Evolutionary conservation across 345 rosid genomes (phyloP).

Genomic region (Pelargonium nanum): DNA sequence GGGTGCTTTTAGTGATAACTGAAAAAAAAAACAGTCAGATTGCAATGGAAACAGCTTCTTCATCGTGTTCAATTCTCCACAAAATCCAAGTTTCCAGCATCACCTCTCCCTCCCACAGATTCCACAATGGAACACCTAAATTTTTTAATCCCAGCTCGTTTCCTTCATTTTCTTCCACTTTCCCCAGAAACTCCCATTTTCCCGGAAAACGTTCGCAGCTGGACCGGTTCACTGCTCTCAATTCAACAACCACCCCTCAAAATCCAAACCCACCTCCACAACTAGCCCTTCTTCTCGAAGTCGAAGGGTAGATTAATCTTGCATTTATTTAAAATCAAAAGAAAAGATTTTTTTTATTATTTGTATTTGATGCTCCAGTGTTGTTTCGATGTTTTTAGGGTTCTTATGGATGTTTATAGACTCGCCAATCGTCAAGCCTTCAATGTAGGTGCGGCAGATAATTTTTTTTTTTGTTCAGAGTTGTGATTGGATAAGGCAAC

Average conservation of each 20-base stretch:
- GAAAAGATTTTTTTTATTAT: neutral
- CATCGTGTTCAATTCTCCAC: neutral
- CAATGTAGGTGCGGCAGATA: conserved; percentile 49
- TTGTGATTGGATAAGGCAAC: neutral
- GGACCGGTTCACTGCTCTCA: neutral
- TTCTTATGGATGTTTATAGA: conserved; percentile 75
- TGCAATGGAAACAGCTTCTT: neutral
- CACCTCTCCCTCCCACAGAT: neutral
- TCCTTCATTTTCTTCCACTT: neutral
- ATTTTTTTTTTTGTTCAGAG: neutral
- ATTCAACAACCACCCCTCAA: neutral
- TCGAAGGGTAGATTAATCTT: conserved; percentile 60
- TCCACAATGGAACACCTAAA: neutral
- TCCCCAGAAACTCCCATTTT: neutral
- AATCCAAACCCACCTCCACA: conserved; percentile 33
- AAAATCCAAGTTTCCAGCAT: neutral
- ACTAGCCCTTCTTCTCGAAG: conserved; percentile 72
- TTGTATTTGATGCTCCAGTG: neutral
- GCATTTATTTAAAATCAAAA: neutral
- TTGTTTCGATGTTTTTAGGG: conserved; percentile 27
- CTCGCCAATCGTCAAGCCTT: conserved; percentile 74
- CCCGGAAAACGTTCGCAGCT: neutral
- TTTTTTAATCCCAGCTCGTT: neutral
- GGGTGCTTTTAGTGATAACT: too few species aligned
- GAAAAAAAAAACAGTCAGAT: neutral